These are phyloP conservation scores for Annulohypoxylon moriforme DNA, from an alignment of 495 filamentous ascomycete genomes.

Conservation along the genomic window DNA sequence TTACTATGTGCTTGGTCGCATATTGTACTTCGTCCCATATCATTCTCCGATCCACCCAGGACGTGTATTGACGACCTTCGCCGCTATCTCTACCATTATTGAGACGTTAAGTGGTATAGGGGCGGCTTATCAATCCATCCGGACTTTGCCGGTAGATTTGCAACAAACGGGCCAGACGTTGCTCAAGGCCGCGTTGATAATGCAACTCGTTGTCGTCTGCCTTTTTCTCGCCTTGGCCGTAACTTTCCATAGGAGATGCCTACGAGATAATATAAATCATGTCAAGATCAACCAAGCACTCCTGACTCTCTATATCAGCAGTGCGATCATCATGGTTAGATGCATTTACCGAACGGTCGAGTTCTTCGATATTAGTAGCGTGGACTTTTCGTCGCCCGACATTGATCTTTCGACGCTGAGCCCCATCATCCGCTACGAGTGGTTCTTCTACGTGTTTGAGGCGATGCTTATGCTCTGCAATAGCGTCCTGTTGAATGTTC, in stretches of 20 bases:
- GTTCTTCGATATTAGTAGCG: conserved; percentile 61
- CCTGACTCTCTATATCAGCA: conserved; percentile 71
- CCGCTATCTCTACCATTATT: conserved; percentile 69
- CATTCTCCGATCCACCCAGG: conserved; percentile 82
- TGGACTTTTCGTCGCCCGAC: conserved; percentile 39
- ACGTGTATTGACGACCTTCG: conserved; percentile 79
- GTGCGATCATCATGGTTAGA: conserved; percentile 67
- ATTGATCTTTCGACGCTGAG: conserved; percentile 53
- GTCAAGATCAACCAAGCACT: conserved; percentile 68
- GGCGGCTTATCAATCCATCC: conserved; percentile 69
- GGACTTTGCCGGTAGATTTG: conserved; percentile 53
- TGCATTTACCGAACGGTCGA: conserved; percentile 76
- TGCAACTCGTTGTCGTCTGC: conserved; percentile 73
- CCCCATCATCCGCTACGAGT: conserved; percentile 72
- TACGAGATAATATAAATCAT: conserved; percentile 62
- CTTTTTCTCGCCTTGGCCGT: conserved; percentile 69
- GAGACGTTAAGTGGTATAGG: conserved; percentile 77
- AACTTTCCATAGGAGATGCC: conserved; percentile 70
- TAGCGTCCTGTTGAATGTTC: conserved; percentile 68
- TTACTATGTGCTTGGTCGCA: conserved; percentile 79
- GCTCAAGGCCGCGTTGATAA: conserved; percentile 72
- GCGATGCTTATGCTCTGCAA: conserved; percentile 72
- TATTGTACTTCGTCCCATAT: conserved; percentile 83
- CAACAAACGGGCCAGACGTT: conserved; percentile 67
- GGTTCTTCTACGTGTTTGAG: conserved; percentile 81